A percentile compares a stretch with the other conserved stretches of the same genome.
These are phyloP conservation scores for Boletus insuetus DNA, from an alignment of 768 basidiomycete species.

Conservation along the genomic window DNA sequence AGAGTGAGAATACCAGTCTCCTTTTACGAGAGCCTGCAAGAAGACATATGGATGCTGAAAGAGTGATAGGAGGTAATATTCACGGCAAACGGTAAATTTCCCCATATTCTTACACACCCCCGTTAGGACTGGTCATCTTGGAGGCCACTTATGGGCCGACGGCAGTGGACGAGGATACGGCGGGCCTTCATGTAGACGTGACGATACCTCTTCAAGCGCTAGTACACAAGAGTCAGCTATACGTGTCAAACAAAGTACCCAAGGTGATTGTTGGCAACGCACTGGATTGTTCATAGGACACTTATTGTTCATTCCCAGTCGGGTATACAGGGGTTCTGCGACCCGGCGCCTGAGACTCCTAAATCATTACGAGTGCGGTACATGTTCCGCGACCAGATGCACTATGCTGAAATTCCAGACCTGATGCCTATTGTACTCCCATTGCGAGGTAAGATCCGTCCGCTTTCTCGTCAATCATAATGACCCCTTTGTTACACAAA, in stretches of 20 bases:
- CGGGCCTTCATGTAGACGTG: conserved; percentile 68
- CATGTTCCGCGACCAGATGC: conserved; percentile 66
- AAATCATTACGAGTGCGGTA: conserved; percentile 76
- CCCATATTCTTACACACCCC: conserved; percentile 15
- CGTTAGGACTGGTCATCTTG: conserved; percentile 69
- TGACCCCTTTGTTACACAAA: conserved; percentile 10
- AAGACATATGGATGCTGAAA: conserved; percentile 62
- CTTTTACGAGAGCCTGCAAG: conserved; percentile 68
- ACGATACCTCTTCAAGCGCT: conserved; percentile 80
- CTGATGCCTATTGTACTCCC: conserved; percentile 69
- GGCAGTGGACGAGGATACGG: conserved; percentile 46
- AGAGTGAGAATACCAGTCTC: conserved; percentile 58
- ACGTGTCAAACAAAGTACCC: conserved; percentile 68
- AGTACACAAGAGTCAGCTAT: conserved; percentile 73
- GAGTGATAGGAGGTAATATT: conserved; percentile 59
- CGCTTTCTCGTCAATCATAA: not conserved
- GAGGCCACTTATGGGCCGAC: conserved; percentile 71
- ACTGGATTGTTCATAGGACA: not conserved
- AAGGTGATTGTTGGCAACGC: conserved; percentile 49
- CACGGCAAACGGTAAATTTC: conserved; percentile 1
- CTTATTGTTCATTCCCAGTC: conserved; percentile 39
- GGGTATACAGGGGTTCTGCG: conserved; percentile 83
- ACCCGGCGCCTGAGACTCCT: conserved; percentile 70
- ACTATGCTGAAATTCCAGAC: conserved; percentile 77
- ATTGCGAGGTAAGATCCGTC: conserved; percentile 57